These are phyloP conservation scores for Austroboletus novae-zelandiae DNA, from an alignment of 1,284 basidiomycete genomes.

Conservation along the genomic window DNA sequence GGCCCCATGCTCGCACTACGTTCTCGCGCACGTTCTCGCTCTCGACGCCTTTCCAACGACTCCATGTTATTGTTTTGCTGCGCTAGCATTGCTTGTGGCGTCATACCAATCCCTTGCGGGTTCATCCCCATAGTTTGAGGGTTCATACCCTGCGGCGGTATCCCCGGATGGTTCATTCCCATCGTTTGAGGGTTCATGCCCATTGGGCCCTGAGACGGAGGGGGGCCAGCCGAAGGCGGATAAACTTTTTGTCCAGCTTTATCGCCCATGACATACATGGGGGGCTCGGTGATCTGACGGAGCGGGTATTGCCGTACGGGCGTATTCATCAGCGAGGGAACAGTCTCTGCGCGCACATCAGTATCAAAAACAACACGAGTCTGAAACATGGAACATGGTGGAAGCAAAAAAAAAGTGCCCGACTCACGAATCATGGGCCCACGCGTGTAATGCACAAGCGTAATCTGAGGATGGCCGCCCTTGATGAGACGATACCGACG, in stretches of 20 bases:
- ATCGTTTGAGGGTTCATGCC: slow-evolving; percentile 28
- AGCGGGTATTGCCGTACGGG: slow-evolving; percentile 70
- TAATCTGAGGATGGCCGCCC: slow-evolving; percentile 65
- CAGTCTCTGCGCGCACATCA: slow-evolving; percentile 45
- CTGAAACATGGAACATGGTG: slow-evolving; percentile 11
- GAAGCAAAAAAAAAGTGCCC: slow-evolving; percentile 4
- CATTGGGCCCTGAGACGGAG: slow-evolving; percentile 26
- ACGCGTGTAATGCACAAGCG: slow-evolving; percentile 70
- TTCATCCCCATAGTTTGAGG: slow-evolving; percentile 25
- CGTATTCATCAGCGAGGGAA: slow-evolving; percentile 51
- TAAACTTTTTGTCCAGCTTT: slow-evolving; percentile 63
- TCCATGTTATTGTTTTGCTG: slow-evolving; percentile 72
- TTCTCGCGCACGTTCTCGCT: slow-evolving; percentile 44
- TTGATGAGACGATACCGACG: slow-evolving; percentile 67
- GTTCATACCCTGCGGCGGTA: slow-evolving; percentile 31
- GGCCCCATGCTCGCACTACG: slow-evolving; percentile 23
- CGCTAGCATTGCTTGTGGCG: slow-evolving; percentile 62
- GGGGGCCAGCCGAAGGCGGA: slow-evolving; percentile 37
- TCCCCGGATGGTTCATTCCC: slow-evolving; percentile 28
- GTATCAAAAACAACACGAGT: slow-evolving; percentile 1
- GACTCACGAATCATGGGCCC: slow-evolving; percentile 59
- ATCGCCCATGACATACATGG: slow-evolving; percentile 66
- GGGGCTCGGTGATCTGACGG: slow-evolving; percentile 58
- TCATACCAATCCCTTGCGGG: slow-evolving; percentile 29
- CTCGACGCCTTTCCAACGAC: slow-evolving; percentile 56